Base-by-base conservation (phyloP, 805 yeast genomes). In the Saccharomycopsis vini region DNA sequence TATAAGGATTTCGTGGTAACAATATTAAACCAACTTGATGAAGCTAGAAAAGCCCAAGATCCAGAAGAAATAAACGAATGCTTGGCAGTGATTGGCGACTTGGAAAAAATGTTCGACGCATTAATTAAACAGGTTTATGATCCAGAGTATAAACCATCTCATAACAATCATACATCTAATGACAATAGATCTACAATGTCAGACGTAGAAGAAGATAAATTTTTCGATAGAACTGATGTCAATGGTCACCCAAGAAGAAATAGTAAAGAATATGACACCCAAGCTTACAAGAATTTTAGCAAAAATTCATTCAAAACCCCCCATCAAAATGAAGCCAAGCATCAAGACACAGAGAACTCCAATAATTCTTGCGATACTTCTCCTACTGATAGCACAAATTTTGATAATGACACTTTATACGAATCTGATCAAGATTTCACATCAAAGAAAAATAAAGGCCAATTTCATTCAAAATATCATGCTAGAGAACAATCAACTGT, bases 81-180 rank as follows among this genome's bases (percentile, higher is more conserved):
- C 50, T 65, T 77, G 46, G 76, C 77, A 0, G 76, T 76, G 31
- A 75, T 77, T 12, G 69, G 65, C 44, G 81, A 77, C 50, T 71
- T 77, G 62, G 81, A 76, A 52, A 70, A 73, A 50, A 77, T 77
- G 81, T 76, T 75, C 55, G 77, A 75, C 28, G 69, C 71, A 1
- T 60, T 66, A 60, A 60, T 59, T 43, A 35, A 32, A 23, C 39
- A 50, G 36, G 44, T 49, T 10, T 43, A 44, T 30, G 51, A 48
- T 6, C 44, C 46, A 7, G 48, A 45, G 6, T 39, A 16, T 2
- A 37, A 37, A 28, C 6, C 33, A 9, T 30, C 33, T n/a, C 12
- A 15, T 18, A 10, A 16, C 21, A 33, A 24, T 24, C 28, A 24
- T 24, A 9, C 16, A 5, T 9, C 33, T 10, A 15, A 30, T 30